Base-by-base conservation (phyloP, 1,284 basidiomycete species). In the Singerocomus inundabilis region DNA sequence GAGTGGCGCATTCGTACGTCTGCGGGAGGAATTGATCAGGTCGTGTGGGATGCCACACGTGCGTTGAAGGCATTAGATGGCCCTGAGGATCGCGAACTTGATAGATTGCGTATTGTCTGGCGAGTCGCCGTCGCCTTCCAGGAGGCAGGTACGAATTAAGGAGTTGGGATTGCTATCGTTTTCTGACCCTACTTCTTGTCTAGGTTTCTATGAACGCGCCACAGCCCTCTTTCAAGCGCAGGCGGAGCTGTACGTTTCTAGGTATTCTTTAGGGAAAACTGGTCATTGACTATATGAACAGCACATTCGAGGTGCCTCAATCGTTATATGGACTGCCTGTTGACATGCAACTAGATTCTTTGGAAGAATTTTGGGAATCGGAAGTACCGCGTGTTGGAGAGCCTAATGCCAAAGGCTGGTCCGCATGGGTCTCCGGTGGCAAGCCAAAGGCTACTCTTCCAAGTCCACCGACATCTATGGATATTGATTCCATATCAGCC, bases 311-410 rank as follows among this genome's bases (percentile, higher is more conserved):
- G 52, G 53, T 74, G 21, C 84, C 85, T 0, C 64, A 71, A 35
- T 57, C 64, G 18, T 57, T 85, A 2, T 58, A 62, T 34, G 63
- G 61, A 29, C 53, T 70, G 39, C 64, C 82, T 16, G 70, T 82
- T 31, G 69, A 77, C 21, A 60, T 55, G 5, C 76, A 76, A 42
- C 68, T 90, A 2, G 73, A 78, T 49, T 69, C 74, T 12, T 71
- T 91, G 5, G 86, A 88, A 67, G 79, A 81, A 46, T 91, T 86
- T 59, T 91, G 87, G 88, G 88, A 91, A 44, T 80, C 82, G 1
- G 87, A 88, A 67, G 69, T 69, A 10, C 79, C 81, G 11, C 81
- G 86, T 16, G 58, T 81, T 13, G 86, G 87, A 26, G 87, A 91
- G 61, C 60, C 67, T 2, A 69, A 70, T 44, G 78, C 86, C 12